Evolutionary conservation across 768 basidiomycete species (phyloP).

Genomic region (Tylopilus subfusipes): DNA sequence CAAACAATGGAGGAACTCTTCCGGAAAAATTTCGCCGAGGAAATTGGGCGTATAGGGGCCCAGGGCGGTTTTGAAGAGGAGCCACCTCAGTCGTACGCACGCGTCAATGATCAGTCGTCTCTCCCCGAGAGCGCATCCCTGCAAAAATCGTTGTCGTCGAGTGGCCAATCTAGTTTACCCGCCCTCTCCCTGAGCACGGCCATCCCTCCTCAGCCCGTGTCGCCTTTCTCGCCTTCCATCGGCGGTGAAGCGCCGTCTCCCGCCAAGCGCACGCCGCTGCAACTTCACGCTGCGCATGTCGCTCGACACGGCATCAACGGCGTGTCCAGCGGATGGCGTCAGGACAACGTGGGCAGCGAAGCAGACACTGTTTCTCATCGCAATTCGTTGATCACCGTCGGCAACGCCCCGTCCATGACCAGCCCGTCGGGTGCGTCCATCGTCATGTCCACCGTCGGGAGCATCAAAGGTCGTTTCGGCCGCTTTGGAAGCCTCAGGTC

Average conservation of each 20-base stretch:
- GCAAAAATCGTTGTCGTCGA: constrained; percentile 46
- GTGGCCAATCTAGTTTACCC: constrained; percentile 38
- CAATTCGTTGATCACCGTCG: constrained; percentile 73
- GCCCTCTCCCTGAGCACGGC: constrained; percentile 50
- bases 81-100: constrained; percentile 36
- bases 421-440: constrained; percentile 52
- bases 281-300: constrained; percentile 76
- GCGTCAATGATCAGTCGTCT: constrained; percentile 46
- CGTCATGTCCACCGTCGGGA: constrained; percentile 60
- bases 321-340: constrained; percentile 70
- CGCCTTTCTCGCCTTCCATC: constrained; percentile 33
- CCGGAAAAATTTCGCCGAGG: constrained; percentile 78
- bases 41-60: constrained; percentile 67
- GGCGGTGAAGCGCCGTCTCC: constrained; percentile 16
- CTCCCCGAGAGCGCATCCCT: constrained; percentile 46
- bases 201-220: constrained; percentile 44
- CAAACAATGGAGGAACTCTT: constrained; percentile 84
- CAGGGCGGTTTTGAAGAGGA: constrained; percentile 52
- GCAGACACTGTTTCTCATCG: constrained; percentile 54
- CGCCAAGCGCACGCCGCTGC: constrained; percentile 68
- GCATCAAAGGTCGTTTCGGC: constrained; percentile 70
- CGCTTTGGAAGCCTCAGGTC: constrained; percentile 71
- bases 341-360: constrained; percentile 45
- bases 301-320: constrained; percentile 81
- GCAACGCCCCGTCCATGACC: constrained; percentile 39